Evolutionary conservation across 257 asterid genomes (phyloP).

Genomic region (Ilex aquifolium): DNA sequence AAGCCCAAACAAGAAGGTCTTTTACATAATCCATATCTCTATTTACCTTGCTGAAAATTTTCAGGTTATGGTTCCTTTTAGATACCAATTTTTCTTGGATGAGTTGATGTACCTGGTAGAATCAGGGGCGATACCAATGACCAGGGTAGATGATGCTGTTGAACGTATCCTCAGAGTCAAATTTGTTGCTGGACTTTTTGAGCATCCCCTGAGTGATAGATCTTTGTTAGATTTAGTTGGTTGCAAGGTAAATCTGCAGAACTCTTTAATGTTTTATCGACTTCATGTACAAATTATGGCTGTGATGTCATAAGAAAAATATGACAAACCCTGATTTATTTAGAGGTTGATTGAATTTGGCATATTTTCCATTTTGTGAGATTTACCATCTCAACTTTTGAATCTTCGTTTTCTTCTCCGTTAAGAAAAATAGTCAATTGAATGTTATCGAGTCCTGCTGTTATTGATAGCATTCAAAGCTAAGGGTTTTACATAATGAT

Average conservation of each 20-base stretch:
- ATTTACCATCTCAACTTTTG: background rate
- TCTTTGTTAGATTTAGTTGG: conserved; percentile 80
- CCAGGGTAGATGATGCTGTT: conserved; percentile 89
- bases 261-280: conserved; percentile 6
- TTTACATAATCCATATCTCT: background rate
- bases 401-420: too few relatives aligned
- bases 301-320: conserved; percentile 4
- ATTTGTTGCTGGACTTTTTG: conserved; percentile 78
- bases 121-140: conserved; percentile 77
- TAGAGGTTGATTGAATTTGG: background rate
- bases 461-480: too few relatives aligned
- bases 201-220: conserved; percentile 72
- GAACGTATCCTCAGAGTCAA: conserved; percentile 91
- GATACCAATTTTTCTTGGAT: conserved; percentile 75
- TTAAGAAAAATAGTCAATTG: too few relatives aligned
- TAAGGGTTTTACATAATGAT: too few relatives aligned
- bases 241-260: conserved; percentile 57
- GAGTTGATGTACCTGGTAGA: conserved; percentile 67
- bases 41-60: conserved; percentile 16
- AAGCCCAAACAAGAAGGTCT: conserved; percentile 4
- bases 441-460: too few relatives aligned
- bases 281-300: conserved; percentile 1
- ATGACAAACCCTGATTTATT: background rate
- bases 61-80: conserved; percentile 97
- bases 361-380: conserved; percentile 1